phyloP scores from a whole-genome alignment of 768 basidiomycete genomes.

The Tricholomella constricta region DNA sequence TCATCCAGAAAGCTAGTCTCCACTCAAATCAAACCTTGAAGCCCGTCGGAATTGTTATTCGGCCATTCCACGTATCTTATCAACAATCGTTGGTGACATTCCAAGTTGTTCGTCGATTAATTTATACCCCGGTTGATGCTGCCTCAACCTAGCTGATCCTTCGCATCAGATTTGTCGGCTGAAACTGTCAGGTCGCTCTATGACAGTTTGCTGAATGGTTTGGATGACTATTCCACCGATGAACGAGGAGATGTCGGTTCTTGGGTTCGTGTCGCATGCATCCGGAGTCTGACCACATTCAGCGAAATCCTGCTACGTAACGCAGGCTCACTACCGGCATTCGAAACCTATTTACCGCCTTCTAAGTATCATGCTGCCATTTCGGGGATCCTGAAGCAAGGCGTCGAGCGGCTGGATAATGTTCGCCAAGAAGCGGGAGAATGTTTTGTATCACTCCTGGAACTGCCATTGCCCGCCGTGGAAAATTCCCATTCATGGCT shows the following conservation, averaged over 20 bases:
- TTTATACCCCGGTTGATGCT: neutral
- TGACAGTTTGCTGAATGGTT: conserved; percentile 61
- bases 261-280: conserved; percentile 84
- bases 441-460: conserved; percentile 55
- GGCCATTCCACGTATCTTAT: conserved; percentile 43
- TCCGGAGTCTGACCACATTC: conserved; percentile 62
- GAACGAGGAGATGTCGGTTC: conserved; percentile 97
- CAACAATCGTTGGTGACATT: conserved; percentile 27
- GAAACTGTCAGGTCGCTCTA: conserved; percentile 50
- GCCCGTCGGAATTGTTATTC: conserved; percentile 54
- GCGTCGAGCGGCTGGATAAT: conserved; percentile 88
- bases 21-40: conserved; percentile 47
- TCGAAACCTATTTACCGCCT: conserved; percentile 63
- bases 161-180: conserved; percentile 48
- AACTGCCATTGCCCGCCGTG: conserved; percentile 44
- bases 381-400: conserved; percentile 80
- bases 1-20: conserved; percentile 20
- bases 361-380: conserved; percentile 57
- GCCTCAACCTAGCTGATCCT: neutral
- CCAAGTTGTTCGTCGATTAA: conserved; percentile 19
- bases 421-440: conserved; percentile 81
- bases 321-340: conserved; percentile 42
- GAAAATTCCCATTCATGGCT: conserved; percentile 48
- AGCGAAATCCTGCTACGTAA: conserved; percentile 51
- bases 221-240: conserved; percentile 90